Base-by-base conservation (phyloP, 192 early-diverging fungal genomes). In the Coemansia guatemalensis region DNA sequence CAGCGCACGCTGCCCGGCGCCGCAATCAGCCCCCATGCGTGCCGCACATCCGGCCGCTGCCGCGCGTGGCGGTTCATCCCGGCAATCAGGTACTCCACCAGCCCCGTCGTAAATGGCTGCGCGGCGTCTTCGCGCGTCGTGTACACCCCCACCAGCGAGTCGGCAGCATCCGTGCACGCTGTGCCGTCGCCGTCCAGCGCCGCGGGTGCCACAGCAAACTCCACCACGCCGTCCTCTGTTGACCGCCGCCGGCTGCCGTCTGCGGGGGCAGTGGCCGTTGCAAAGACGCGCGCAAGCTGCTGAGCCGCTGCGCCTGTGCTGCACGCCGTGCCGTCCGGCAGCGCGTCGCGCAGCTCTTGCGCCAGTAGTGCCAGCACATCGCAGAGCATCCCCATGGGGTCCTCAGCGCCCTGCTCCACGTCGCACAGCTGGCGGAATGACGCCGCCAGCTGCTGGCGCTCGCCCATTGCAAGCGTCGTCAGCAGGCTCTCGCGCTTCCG, bases 101-200 rank as follows among this genome's bases (percentile, higher is more conserved):
- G 58, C 14, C 70, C 70, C 8, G 75, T 63, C 32, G 75, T 33
- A 17, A 78, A 78, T 50, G 75, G 75, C 63, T 67, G 57, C n/a
- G 56, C 65, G 0, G 56, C 53, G 56, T 75, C 73, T 7, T 51
- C 67, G 18, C 35, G 52, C 20, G 67, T 57, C 27, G 73, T 62
- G 30, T 25, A 60, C 11, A 69, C 21, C 8, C 73, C 73, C 7
- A 75, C 53, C 53, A 69, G 54, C 3, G 67, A 56, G 44, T 69
- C 73, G 18, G 48, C 57, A 0, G 12, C 53, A 8, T 60, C 64
- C 8, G 57, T 11, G 11, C 26, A 20, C 8, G 29, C 58, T 8
- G 58, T 30, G 25, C 23, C 52, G 17, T 22, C 57, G 1, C 26
- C 41, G 41, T 52, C 50, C 22, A 50, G 48, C 14, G 18, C 25